phyloP scores from a whole-genome alignment of 2,329 filamentous ascomycete genomes.

The Fusarium sp. region DNA sequence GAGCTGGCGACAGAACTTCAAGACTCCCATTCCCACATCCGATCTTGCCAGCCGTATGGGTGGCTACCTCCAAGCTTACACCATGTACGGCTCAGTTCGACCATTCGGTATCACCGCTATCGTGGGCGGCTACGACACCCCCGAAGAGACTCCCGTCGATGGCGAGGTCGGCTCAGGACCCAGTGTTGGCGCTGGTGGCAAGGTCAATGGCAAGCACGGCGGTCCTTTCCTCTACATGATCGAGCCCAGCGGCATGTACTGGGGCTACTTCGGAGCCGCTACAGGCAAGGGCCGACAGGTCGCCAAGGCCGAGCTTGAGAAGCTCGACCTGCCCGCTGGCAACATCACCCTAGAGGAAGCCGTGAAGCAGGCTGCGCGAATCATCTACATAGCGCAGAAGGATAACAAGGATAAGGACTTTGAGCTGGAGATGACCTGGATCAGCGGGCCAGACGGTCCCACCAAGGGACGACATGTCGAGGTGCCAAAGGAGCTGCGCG shows the following conservation, averaged over 20 bases:
- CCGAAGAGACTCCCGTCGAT: slow-evolving; percentile 86
- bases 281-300: slow-evolving; percentile 97
- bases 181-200: slow-evolving; percentile 83
- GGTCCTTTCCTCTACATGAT: slow-evolving; percentile 99
- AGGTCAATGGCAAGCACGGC: slow-evolving; percentile 80
- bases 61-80: slow-evolving; percentile 96
- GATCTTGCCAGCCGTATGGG: slow-evolving; percentile 94
- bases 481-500: slow-evolving; percentile 88
- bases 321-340: slow-evolving; percentile 86
- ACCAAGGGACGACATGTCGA: slow-evolving; percentile 94
- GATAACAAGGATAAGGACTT: slow-evolving; percentile 99
- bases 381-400: slow-evolving; percentile 97
- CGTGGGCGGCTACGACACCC: slow-evolving; percentile 91
- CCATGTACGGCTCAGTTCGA: slow-evolving; percentile 94
- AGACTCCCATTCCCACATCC: slow-evolving; percentile 89
- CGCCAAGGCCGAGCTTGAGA: slow-evolving; percentile 98
- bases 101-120: slow-evolving; percentile 98
- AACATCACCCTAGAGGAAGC: slow-evolving; percentile 85
- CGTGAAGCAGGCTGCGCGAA: slow-evolving; percentile 95
- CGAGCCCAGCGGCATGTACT: slow-evolving; percentile 95
- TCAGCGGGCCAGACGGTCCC: slow-evolving; percentile 85
- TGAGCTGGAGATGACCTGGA: slow-evolving; percentile 99
- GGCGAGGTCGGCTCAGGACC: slow-evolving; percentile 90
- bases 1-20: slow-evolving; percentile 93
- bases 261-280: slow-evolving; percentile 98